Base-by-base conservation (phyloP, 2,329 filamentous ascomycete species). In the Alternaria panax region DNA sequence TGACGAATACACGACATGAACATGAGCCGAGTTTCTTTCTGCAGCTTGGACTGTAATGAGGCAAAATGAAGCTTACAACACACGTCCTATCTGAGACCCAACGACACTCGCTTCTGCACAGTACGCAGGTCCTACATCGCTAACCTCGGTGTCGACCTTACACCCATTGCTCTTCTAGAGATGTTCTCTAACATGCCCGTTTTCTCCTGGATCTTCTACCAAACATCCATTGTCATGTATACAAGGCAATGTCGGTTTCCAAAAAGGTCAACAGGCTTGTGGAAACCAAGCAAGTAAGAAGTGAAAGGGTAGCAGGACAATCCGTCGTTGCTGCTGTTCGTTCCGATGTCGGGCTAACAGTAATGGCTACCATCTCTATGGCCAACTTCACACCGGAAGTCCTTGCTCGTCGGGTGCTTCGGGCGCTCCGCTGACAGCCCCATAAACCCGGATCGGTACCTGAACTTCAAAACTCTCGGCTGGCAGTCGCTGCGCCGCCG, bases 401-500 rank as follows among this genome's bases (percentile, higher is more conserved):
- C 76, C 76, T 18, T 76, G 74, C 24, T 74, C 72, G 50, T 75
- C 74, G 22, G 61, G 57, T 11, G 52, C 65, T 40, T 74, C 75
- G 1, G 64, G 59, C 7, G 53, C 80, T 25, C 82, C 80, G 28
- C 83, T 80, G 5, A 82, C 80, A 61, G 85, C 84, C 5, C 85
- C 85, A 68, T 96, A 97, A 9, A 97, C 91, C 51, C 88, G 87
- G 65, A 97, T 81, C 25, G 93, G 93, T 45, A 97, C 92, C 32
- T 88, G 87, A 45, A 96, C 91, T 78, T 97, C 93, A 78, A 97
- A 97, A 70, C 91, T 96, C 81, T 97, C 93, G 69, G 92, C 94
- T 8, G 88, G 85, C 51, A 97, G 72, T 63, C 88, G 88, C 80
- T 96, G 92, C 51, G 90, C 87, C 0, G 92, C 91, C 16, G 92